phyloP scores from a whole-genome alignment of 2,329 filamentous ascomycete genomes.

The Truncatella angustata region DNA sequence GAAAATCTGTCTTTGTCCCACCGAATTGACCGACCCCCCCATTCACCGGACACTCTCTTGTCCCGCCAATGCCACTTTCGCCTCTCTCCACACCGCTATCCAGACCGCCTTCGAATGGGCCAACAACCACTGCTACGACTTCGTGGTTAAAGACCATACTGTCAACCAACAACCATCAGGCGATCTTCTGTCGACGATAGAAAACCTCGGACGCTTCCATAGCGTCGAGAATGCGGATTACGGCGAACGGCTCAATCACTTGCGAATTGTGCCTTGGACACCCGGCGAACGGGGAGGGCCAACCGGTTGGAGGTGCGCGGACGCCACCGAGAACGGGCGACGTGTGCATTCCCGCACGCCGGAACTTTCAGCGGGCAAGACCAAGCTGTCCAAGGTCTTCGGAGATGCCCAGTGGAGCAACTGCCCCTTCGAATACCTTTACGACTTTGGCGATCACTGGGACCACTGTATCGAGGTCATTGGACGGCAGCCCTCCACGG shows the following conservation, averaged over 20 bases:
- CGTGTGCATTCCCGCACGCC: not conserved
- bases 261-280: slow-evolving; percentile 1
- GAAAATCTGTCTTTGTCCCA: not conserved
- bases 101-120: not conserved
- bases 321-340: not conserved
- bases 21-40: not conserved
- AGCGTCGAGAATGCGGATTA: not conserved
- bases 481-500: not conserved
- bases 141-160: not conserved
- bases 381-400: slow-evolving; percentile 1
- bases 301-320: not conserved
- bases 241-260: not conserved
- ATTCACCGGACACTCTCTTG: not conserved
- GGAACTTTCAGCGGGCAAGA: not conserved
- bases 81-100: not conserved
- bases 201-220: not conserved
- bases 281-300: not conserved
- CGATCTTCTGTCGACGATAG: not conserved
- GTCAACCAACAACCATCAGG: not conserved
- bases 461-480: not conserved
- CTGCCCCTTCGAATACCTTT: not conserved
- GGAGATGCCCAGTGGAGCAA: not conserved
- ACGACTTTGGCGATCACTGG: slow-evolving; percentile 6
- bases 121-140: not conserved
- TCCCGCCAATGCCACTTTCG: not conserved